phyloP scores from a whole-genome alignment of 2,329 filamentous ascomycete species.

The Stachybotrys chartarum region DNA sequence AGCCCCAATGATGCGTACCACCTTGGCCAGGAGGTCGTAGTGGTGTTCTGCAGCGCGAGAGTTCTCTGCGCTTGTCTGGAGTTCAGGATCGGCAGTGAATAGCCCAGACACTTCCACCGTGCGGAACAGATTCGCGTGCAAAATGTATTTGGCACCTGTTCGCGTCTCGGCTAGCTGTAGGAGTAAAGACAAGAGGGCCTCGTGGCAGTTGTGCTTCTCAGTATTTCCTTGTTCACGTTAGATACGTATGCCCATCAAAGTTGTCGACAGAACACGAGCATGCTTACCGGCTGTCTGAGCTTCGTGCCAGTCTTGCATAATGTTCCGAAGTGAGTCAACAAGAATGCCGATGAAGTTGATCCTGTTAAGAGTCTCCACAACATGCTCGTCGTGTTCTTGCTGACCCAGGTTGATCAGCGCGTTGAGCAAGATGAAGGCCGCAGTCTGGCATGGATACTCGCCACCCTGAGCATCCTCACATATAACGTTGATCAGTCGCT shows the following conservation, averaged over 20 bases:
- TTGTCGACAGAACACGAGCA: slow-evolving; percentile 1
- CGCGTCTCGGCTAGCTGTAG: slow-evolving; percentile 78
- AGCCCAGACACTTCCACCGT: slow-evolving; percentile 75
- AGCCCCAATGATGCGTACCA: slow-evolving; percentile 75
- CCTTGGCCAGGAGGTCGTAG: slow-evolving; percentile 73
- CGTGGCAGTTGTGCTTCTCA: slow-evolving; percentile 43
- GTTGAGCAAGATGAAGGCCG: slow-evolving; percentile 78
- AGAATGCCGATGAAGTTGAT: slow-evolving; percentile 89
- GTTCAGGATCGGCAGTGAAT: slow-evolving; percentile 85
- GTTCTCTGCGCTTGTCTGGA: slow-evolving; percentile 72
- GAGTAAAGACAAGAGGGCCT: slow-evolving; percentile 75
- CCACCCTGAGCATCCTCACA: slow-evolving; percentile 92
- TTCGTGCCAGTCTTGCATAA: slow-evolving; percentile 65
- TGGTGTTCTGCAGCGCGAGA: slow-evolving; percentile 68
- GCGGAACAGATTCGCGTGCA: slow-evolving; percentile 83
- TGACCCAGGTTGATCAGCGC: slow-evolving; percentile 68
- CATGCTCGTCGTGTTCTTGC: slow-evolving; percentile 61
- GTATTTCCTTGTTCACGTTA: slow-evolving; percentile 21
- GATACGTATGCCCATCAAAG: slow-evolving; percentile 2
- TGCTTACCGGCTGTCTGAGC: slow-evolving; percentile 46
- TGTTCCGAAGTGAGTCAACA: slow-evolving; percentile 75
- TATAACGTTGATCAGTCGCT: slow-evolving; percentile 74
- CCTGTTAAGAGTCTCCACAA: slow-evolving; percentile 73
- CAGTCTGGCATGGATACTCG: slow-evolving; percentile 72
- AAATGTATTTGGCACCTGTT: slow-evolving; percentile 75